These are phyloP conservation scores for Hyphopichia wangnamkhiaoensis DNA, from an alignment of 1,139 yeast species.

Conservation along the genomic window DNA sequence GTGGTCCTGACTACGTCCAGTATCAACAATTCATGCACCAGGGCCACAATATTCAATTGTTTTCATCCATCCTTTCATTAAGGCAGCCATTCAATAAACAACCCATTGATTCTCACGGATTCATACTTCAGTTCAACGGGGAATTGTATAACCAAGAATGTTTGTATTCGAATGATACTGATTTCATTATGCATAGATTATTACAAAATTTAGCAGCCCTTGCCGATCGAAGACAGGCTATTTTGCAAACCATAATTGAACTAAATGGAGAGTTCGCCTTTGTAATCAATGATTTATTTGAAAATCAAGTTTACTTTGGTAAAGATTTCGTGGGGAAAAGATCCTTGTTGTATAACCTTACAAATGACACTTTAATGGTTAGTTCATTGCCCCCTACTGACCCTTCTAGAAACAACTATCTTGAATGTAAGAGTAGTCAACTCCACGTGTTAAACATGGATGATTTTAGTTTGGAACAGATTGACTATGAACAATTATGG, in stretches of 20 bases:
- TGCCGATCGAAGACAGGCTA: slow-evolving; percentile 25
- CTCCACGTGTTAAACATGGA: slow-evolving; percentile 44
- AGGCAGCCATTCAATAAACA: slow-evolving; percentile 77
- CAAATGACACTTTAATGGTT: slow-evolving; percentile 38
- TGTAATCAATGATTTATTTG: slow-evolving; percentile 43
- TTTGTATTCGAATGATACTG: slow-evolving; percentile 35
- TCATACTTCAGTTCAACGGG: slow-evolving; percentile 76
- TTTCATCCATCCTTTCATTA: slow-evolving; percentile 75
- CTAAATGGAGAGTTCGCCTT: slow-evolving; percentile 85
- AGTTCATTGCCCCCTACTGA: slow-evolving; percentile 45
- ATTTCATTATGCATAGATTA: slow-evolving; percentile 25
- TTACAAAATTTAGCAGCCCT: slow-evolving; percentile 10
- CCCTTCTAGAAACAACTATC: slow-evolving; percentile 22
- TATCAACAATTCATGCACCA: slow-evolving; percentile 15
- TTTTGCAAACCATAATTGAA: slow-evolving; percentile 29
- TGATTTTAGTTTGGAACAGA: slow-evolving; percentile 14
- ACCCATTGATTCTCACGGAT: slow-evolving; percentile 44
- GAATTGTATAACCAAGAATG: slow-evolving; percentile 72
- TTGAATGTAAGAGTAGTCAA: slow-evolving; percentile 54
- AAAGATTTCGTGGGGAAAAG: slow-evolving; percentile 83
- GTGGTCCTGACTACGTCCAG: slow-evolving; percentile 56
- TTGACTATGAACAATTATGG: slow-evolving; percentile 8
- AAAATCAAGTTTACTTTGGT: slow-evolving; percentile 63
- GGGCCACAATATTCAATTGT: slow-evolving; percentile 29
- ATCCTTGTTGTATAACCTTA: slow-evolving; percentile 55